phyloP scores from a whole-genome alignment of 306 rosid genomes.

The Arachis hypogaea region DNA sequence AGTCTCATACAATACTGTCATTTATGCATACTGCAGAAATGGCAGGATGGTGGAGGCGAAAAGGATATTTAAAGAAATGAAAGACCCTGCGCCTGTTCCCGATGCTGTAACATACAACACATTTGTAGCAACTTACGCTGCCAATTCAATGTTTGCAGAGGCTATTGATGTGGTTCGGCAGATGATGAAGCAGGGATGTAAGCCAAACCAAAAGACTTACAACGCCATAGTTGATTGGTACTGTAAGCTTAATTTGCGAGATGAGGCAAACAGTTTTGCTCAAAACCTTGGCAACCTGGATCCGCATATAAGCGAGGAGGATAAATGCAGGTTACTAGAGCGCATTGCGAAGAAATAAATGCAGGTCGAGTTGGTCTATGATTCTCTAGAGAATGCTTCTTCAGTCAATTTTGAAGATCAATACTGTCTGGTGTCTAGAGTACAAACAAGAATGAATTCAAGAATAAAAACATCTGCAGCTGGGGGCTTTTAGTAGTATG shows the following conservation, averaged over 20 bases:
- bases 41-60: constrained; percentile 76
- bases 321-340: constrained; percentile 55
- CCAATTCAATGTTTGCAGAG: constrained; percentile 66
- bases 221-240: constrained; percentile 73
- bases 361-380: constrained; percentile 18
- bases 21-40: constrained; percentile 79
- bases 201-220: constrained; percentile 68
- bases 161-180: constrained; percentile 61
- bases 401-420: constrained; percentile 10
- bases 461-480: neutral
- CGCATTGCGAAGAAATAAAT: constrained; percentile 56
- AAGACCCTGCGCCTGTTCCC: constrained; percentile 60
- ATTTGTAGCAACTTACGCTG: constrained; percentile 67
- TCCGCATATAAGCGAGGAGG: constrained; percentile 54
- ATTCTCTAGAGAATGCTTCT: constrained; percentile 24
- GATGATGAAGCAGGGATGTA: constrained; percentile 81
- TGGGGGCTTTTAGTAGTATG: constrained; percentile 2
- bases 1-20: constrained; percentile 70
- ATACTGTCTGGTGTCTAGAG: constrained; percentile 18
- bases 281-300: constrained; percentile 57
- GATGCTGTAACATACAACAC: constrained; percentile 80
- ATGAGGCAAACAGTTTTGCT: constrained; percentile 59
- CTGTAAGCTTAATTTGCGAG: constrained; percentile 59
- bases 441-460: neutral
- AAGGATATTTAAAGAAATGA: constrained; percentile 69